Base-by-base conservation (phyloP, 768 basidiomycete species). In the Psilocybe cubensis region DNA sequence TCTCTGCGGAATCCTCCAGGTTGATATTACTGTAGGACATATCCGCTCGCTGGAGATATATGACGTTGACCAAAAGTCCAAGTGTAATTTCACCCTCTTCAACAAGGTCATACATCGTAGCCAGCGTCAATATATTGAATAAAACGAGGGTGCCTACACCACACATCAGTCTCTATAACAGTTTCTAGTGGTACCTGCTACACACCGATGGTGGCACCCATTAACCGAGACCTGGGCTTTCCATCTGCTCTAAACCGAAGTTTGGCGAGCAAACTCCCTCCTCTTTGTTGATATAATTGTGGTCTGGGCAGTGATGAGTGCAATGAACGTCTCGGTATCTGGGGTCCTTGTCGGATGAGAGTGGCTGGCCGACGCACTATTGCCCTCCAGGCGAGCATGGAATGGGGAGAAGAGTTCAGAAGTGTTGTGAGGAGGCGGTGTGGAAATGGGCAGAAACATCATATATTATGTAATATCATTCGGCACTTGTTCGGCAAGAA, bases 231-330 rank as follows among this genome's bases (percentile, higher is more conserved):
- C 46, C 76, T 64, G 41, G 72, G 72, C 33, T 68, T 69, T 28
- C 76, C 76, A 67, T 77, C 73, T 25, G 59, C 62, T 59, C 70
- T 66, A 63, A 68, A 74, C 58, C 69, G 72, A 38, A 75, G 17
- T 59, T 64, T 73, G 9, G 63, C 58, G 38, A 65, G 64, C 48
- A 70, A 53, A 14, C 67, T 66, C 12, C 65, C 53, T 8, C 68
- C 66, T 18, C 68, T 65, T 28, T 59, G 28, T 41, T 62, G 57
- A 45, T 58, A 61, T 20, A 42, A 28, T 52, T 59, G 63, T 1
- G 55, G 35, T 21, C 29, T 57, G 17, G 58, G 59, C 28, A 31
- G 6, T 12, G 66, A 58, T 44, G 45, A 56, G 54, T 61, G 49
- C 33, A 62, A 33, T 12, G 64, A 53, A 18, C 40, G 44, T 53